Percentiles rank a stretch among this genome's conserved stretches.
These are phyloP conservation scores for Nemania bipapillata DNA, from an alignment of 2,329 filamentous ascomycete genomes.

Conservation along the genomic window DNA sequence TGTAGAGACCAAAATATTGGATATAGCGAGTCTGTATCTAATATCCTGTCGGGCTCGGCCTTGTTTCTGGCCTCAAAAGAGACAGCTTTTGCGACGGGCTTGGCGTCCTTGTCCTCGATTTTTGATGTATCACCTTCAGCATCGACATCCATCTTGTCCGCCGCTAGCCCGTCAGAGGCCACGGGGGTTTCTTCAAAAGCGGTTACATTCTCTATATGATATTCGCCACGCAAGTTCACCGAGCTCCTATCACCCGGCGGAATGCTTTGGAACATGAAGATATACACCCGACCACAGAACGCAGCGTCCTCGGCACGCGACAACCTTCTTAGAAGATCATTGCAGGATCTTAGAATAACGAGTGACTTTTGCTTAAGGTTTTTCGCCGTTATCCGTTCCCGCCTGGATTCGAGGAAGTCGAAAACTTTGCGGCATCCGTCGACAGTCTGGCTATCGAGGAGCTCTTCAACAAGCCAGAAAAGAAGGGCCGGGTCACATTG, in stretches of 20 bases:
- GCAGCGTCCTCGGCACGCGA: conserved; percentile 97
- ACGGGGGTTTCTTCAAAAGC: conserved; percentile 73
- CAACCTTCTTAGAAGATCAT: conserved; percentile 89
- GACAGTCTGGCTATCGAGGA: conserved; percentile 95
- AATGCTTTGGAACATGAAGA: conserved; percentile 98
- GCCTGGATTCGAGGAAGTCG: conserved; percentile 91
- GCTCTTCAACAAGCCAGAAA: conserved; percentile 91
- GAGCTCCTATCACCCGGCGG: conserved; percentile 96
- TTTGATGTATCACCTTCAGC: conserved; percentile 55
- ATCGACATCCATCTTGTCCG: conserved; percentile 75
- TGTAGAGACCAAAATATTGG: conserved; percentile 95
- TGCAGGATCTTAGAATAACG: conserved; percentile 91
- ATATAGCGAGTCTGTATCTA: conserved; percentile 80
- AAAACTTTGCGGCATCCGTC: conserved; percentile 90
- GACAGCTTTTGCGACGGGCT: conserved; percentile 56
- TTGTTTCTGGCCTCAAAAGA: conserved; percentile 59
- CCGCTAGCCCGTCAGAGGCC: conserved; percentile 49
- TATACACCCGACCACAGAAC: conserved; percentile 96
- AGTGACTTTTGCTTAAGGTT: conserved; percentile 86
- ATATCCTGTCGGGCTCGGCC: conserved; percentile 58
- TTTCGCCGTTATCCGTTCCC: conserved; percentile 84
- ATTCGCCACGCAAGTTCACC: conserved; percentile 94
- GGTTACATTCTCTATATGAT: conserved; percentile 94
- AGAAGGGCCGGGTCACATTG: conserved; percentile 81
- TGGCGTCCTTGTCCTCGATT: conserved; percentile 51